A percentile compares a stretch with the other conserved stretches of the same genome.
phyloP scores from a whole-genome alignment of 2,329 filamentous ascomycete species.

The Fonsecaea multimorphosa region DNA sequence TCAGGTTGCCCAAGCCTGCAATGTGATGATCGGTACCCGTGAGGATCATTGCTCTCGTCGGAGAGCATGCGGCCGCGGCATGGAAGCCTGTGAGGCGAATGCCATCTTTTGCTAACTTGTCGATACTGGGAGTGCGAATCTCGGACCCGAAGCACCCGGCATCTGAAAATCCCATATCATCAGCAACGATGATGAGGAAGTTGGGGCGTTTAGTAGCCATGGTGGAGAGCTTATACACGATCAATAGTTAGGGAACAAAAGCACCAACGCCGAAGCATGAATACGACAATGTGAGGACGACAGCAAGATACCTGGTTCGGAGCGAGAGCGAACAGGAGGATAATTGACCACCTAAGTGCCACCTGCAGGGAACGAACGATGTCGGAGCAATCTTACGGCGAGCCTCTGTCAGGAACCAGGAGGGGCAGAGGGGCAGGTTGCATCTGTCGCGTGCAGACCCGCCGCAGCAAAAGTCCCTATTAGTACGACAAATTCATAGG shows the following conservation, averaged over 20 bases:
- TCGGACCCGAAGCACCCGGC: conserved; percentile 65
- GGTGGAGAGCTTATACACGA: background rate
- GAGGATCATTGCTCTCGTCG: conserved; percentile 70
- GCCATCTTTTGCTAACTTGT: conserved; percentile 59
- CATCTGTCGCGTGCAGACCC: background rate
- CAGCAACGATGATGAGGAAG: conserved; percentile 65
- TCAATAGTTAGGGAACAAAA: background rate
- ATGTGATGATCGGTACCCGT: conserved; percentile 58
- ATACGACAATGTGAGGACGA: background rate
- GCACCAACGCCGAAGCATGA: background rate
- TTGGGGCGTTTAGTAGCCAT: conserved; percentile 55
- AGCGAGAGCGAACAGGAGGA: background rate
- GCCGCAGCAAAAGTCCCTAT: background rate
- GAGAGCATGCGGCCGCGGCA: conserved; percentile 68
- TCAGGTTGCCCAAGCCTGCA: conserved; percentile 44
- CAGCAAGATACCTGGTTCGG: background rate
- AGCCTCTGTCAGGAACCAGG: background rate
- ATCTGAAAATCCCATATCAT: conserved; percentile 67
- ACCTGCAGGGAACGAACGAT: too few relatives aligned
- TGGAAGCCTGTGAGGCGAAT: conserved; percentile 70
- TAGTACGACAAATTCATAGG: background rate
- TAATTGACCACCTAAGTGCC: background rate
- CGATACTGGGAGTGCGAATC: conserved; percentile 65
- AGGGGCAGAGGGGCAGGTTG: background rate
- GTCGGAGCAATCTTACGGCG: conserved; percentile 17